Evolutionary conservation across 768 basidiomycete genomes (phyloP), one percentile per base, ranked within the genome.

Genomic region (Auricularia cornea): DNA sequence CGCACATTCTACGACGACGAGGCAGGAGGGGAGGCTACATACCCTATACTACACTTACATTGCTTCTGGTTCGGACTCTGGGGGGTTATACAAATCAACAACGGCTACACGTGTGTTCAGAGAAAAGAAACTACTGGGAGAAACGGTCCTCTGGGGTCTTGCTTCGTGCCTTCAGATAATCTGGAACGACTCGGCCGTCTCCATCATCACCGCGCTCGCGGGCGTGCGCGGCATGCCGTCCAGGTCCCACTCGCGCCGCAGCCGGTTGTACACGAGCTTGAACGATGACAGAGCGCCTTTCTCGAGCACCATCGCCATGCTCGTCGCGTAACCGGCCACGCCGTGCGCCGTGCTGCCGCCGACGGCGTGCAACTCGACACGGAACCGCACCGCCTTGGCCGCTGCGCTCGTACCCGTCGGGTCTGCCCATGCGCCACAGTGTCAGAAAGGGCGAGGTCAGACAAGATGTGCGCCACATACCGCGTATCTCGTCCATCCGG

Each of bases 241-340:
- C 69, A 90, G 70, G 59, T 83, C 83, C 94, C 93, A 97, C 26
- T 84, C 81, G 32, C 80, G 76, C 65, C 81, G 79, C 62, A 97
- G 72, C 48, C 84, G 80, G 64, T 79, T 83, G 71, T 83, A 90
- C 31, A 93, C 78, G 60, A 83, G 80, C 73, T 86, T 89, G 78
- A 97, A 92, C 31, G 83, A 87, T 28, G 91, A 90, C 51, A 85
- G 78, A 20, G 94, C 88, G 3, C 96, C 96, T 73, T 87, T 94
- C 77, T 97, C 94, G 67, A 91, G 87, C 16, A 90, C 79, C 60
- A 96, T 71, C 20, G 81, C 78, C 67, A 96, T 73, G 40, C 79
- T 78, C 14, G 88, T 84, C 64, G 80, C 76, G 75, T 80, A 86
- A 65, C 77, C 83, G 54, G 75, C 80, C 1, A 71, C 70, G 65